phyloP scores from a whole-genome alignment of 2,329 filamentous ascomycete genomes.

The Epichloe hybrida region DNA sequence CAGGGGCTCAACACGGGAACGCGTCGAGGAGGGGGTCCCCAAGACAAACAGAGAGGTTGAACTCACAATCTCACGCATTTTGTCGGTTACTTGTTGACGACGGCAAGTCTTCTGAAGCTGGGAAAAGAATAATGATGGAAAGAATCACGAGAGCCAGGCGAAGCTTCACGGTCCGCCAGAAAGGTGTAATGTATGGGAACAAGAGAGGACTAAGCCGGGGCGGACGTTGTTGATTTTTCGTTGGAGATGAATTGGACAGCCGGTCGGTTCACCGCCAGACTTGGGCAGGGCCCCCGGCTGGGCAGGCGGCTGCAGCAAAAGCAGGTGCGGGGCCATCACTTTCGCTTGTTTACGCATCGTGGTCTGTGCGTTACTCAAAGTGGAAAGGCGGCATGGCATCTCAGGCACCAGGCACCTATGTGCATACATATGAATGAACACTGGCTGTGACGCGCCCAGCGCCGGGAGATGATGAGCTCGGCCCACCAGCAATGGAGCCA shows the following conservation, averaged over 20 bases:
- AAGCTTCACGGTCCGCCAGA: conserved; percentile 20
- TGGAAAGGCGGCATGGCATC: conserved; percentile 13
- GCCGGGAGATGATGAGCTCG: too few species aligned
- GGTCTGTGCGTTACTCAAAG: conserved; percentile 16
- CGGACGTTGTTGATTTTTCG: conserved; percentile 15
- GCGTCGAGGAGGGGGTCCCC: conserved; percentile 20
- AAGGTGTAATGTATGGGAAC: conserved; percentile 13
- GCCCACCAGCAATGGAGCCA: too few species aligned
- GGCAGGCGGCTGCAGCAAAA: conserved; percentile 2
- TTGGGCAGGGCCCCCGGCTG: conserved; percentile 7
- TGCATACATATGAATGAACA: too few species aligned
- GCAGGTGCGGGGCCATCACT: conserved; percentile 15
- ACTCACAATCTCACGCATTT: conserved; percentile 60
- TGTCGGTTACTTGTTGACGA: conserved; percentile 22
- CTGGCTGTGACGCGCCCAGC: background rate
- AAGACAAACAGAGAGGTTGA: conserved; percentile 6
- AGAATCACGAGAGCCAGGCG: conserved; percentile 19
- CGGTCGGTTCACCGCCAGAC: conserved; percentile 16
- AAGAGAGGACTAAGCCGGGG: conserved; percentile 10
- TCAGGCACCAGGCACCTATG: background rate
- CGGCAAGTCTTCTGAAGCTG: conserved; percentile 9
- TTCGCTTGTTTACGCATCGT: conserved; percentile 21
- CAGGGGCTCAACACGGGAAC: conserved; percentile 24
- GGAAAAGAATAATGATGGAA: conserved; percentile 8
- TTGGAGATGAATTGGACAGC: conserved; percentile 11